phyloP scores from a whole-genome alignment of 805 yeast genomes.

The Saturnispora kantuleensis region DNA sequence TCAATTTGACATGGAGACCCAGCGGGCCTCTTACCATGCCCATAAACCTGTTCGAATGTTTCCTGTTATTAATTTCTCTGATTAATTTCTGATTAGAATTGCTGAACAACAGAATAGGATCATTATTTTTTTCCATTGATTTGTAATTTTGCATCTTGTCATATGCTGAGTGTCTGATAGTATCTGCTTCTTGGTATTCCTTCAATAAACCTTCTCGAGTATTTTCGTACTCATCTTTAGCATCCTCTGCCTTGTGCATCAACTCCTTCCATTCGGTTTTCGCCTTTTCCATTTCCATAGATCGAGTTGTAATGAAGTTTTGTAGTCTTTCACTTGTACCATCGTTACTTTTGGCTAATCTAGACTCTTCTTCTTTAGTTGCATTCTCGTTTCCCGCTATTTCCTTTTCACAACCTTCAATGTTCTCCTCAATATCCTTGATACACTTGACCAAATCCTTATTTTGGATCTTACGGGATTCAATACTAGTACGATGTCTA shows the following conservation, averaged over 20 bases:
- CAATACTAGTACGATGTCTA: not conserved
- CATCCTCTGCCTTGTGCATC: constrained; percentile 8
- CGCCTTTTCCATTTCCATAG: constrained; percentile 8
- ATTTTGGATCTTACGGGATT: constrained; percentile 10
- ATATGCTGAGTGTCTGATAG: constrained; percentile 3
- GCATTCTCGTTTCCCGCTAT: constrained; percentile 4
- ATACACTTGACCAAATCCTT: constrained; percentile 11
- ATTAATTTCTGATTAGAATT: constrained; percentile 32
- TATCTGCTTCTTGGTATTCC: not conserved
- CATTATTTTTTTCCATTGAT: constrained; percentile 10
- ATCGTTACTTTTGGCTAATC: constrained; percentile 21
- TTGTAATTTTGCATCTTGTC: constrained; percentile 5
- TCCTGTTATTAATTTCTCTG: constrained; percentile 27
- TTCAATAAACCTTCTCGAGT: constrained; percentile 7
- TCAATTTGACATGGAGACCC: constrained; percentile 52
- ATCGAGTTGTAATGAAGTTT: constrained; percentile 13
- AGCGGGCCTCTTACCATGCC: constrained; percentile 70
- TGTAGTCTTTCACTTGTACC: constrained; percentile 31
- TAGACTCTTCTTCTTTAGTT: constrained; percentile 11
- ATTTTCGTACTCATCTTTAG: constrained; percentile 17
- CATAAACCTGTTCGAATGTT: constrained; percentile 28
- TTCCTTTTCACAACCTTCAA: constrained; percentile 8
- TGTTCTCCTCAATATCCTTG: constrained; percentile 14
- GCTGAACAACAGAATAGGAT: constrained; percentile 40
- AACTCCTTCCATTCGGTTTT: constrained; percentile 12